Base-by-base conservation (phyloP, 2,329 filamentous ascomycete genomes). In the Beauveria sp. region DNA sequence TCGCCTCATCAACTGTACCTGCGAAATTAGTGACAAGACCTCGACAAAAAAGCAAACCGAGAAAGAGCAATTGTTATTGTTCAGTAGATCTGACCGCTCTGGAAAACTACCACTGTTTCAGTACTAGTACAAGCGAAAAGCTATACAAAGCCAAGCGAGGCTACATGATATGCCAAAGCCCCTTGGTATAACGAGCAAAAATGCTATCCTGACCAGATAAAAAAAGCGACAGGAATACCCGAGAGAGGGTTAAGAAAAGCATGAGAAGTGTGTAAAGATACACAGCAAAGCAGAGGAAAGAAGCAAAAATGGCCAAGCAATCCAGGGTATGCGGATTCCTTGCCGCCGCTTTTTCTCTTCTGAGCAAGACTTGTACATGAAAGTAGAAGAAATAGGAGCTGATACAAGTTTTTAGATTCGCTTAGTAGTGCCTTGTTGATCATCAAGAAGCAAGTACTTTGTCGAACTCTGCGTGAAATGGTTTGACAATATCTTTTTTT, bases 331-430 rank as follows among this genome's bases (percentile, higher is more conserved):
- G 7, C 12, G 3, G 34, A 12, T 40, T 26, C 43, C 20, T 18
- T 10, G 10, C 4, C 10, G 7, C 8, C 55, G n/a, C 40, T 5
- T 10, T 8, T 24, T 42, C 55, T 50, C 22, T 50, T 10, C 30
- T 50, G 55, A 42, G 45, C 43, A 58, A 58, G 42, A 28, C 30
- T 50, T 58, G 28, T 50, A 58, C 45, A 58, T n/a, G 20, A 42
- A 42, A n/a, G 43, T 38, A 47, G 6, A n/a, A 24, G 18, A 56
- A 38, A 22, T 10, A 34, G n/a, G 26, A 30, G 26, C 45, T 50
- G 30, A 42, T 30, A 58, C 55, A 58, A n/a, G 22, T 50, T 43
- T 50, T 34, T 28, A 28, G 38, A 38, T 38, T 28, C 24, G 43
- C 4, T 49, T 7, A 5, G 40, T 18, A 43, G 4, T 14, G 16